Conservation (phyloP, 2,329 filamentous ascomycete genomes). For the Allantophomopsis lycopodina region DNA sequence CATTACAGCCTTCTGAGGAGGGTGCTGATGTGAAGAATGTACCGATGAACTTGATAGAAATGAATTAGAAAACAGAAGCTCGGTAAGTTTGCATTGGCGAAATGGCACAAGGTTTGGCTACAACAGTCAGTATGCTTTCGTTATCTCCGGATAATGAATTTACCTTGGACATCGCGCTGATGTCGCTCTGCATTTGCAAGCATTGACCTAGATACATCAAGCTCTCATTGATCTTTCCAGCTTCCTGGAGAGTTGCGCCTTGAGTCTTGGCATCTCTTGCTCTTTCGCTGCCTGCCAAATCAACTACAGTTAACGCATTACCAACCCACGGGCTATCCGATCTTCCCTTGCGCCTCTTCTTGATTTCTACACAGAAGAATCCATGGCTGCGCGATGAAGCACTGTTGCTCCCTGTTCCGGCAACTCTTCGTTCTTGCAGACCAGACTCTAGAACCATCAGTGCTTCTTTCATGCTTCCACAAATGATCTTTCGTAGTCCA, state of each 20-base stretch:
- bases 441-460: conserved; percentile 83
- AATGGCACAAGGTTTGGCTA: conserved; percentile 65
- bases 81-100: conserved; percentile 74
- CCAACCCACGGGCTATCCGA: conserved; percentile 54
- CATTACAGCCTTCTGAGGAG: conserved; percentile 85
- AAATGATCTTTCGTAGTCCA: conserved; percentile 81
- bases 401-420: conserved; percentile 86
- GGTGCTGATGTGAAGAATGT: conserved; percentile 28
- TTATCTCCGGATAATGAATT: conserved; percentile 5
- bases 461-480: conserved; percentile 68
- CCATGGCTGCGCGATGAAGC: conserved; percentile 87
- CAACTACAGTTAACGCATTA: conserved; percentile 75
- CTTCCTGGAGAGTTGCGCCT: conserved; percentile 82
- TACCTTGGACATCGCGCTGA: conserved; percentile 62
- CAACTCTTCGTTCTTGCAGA: conserved; percentile 72
- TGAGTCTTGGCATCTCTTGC: conserved; percentile 89
- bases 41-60: conserved; percentile 33
- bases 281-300: conserved; percentile 86
- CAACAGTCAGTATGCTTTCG: conserved; percentile 5
- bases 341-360: conserved; percentile 50
- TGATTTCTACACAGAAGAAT: conserved; percentile 92
- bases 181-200: conserved; percentile 84
- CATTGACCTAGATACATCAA: conserved; percentile 98
- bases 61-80: conserved; percentile 77
- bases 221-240: conserved; percentile 96